Evolutionary conservation across 2,329 filamentous ascomycete species (phyloP).

Genomic region (Corniculantispora saksenae): DNA sequence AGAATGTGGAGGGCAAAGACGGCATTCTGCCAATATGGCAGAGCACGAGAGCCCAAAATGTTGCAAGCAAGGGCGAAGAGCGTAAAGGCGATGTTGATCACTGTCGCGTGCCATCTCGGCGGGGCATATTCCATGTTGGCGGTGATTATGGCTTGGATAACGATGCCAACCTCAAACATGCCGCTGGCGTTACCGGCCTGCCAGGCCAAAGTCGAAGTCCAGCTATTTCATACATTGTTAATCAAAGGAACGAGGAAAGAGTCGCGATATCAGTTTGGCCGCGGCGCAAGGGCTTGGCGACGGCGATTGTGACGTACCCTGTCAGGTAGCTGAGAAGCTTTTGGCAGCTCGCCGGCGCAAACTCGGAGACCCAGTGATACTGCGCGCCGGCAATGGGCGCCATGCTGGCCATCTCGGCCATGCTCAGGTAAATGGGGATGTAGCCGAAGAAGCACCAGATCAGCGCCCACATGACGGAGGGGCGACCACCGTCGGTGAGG

Average conservation of each 20-base stretch:
- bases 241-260: not conserved
- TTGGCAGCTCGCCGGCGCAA: slow-evolving; percentile 18
- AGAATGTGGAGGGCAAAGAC: slow-evolving; percentile 21
- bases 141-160: slow-evolving; percentile 22
- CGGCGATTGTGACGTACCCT: slow-evolving; percentile 3
- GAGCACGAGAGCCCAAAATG: slow-evolving; percentile 11
- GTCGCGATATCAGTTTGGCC: not conserved
- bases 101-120: slow-evolving; percentile 21
- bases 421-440: slow-evolving; percentile 21
- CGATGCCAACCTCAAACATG: slow-evolving; percentile 20
- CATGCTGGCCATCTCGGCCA: slow-evolving; percentile 28
- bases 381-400: slow-evolving; percentile 27
- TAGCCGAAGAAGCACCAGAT: slow-evolving; percentile 19
- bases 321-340: slow-evolving; percentile 19
- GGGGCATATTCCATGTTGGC: slow-evolving; percentile 19
- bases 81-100: slow-evolving; percentile 19
- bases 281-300: not conserved
- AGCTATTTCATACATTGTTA: slow-evolving; percentile 10
- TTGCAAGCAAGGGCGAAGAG: slow-evolving; percentile 16
- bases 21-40: slow-evolving; percentile 23
- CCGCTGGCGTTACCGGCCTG: slow-evolving; percentile 23
- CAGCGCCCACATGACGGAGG: slow-evolving; percentile 15
- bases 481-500: slow-evolving; percentile 19
- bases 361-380: slow-evolving; percentile 26
- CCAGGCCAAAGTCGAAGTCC: slow-evolving; percentile 24